These are phyloP conservation scores for Pleurotus giganteus DNA, from an alignment of 768 basidiomycete genomes.

Conservation along the genomic window DNA sequence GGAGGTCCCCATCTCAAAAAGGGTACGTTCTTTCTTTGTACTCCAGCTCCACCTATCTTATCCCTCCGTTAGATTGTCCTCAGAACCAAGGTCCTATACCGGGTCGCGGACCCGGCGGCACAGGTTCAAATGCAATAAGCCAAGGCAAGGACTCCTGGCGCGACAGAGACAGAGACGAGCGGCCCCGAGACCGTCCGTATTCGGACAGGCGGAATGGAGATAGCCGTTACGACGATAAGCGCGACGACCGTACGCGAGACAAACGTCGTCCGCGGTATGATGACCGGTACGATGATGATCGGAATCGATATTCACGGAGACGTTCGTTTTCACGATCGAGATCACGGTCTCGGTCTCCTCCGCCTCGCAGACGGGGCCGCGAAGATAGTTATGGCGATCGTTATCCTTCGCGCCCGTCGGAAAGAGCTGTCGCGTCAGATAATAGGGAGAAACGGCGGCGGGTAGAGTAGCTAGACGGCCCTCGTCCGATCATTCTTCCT, in stretches of 20 bases:
- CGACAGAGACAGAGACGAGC: slow-evolving; percentile 16
- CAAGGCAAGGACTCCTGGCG: slow-evolving; percentile 30
- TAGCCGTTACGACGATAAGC: slow-evolving; percentile 16
- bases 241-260: slow-evolving; percentile 19
- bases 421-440: slow-evolving; percentile 22
- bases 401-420: slow-evolving; percentile 30
- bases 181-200: slow-evolving; percentile 3
- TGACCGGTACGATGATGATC: slow-evolving; percentile 17
- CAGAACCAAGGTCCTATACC: slow-evolving; percentile 42
- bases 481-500: too few species aligned
- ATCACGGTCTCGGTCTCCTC: slow-evolving; percentile 30
- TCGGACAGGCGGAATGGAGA: slow-evolving; percentile 15
- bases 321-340: slow-evolving; percentile 25
- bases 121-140: slow-evolving; percentile 31
- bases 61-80: slow-evolving; percentile 40
- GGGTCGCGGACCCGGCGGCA: slow-evolving; percentile 20
- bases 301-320: slow-evolving; percentile 18
- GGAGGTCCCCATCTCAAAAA: slow-evolving; percentile 93
- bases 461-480: slow-evolving; percentile 38
- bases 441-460: slow-evolving; percentile 55
- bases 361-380: slow-evolving; percentile 11
- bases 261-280: slow-evolving; percentile 16
- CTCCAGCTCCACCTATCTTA: not conserved
- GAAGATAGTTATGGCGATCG: slow-evolving; percentile 17
- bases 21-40: slow-evolving; percentile 43